Evolutionary conservation across 345 rosid genomes (phyloP).

Genomic region (Citrus unshiu): DNA sequence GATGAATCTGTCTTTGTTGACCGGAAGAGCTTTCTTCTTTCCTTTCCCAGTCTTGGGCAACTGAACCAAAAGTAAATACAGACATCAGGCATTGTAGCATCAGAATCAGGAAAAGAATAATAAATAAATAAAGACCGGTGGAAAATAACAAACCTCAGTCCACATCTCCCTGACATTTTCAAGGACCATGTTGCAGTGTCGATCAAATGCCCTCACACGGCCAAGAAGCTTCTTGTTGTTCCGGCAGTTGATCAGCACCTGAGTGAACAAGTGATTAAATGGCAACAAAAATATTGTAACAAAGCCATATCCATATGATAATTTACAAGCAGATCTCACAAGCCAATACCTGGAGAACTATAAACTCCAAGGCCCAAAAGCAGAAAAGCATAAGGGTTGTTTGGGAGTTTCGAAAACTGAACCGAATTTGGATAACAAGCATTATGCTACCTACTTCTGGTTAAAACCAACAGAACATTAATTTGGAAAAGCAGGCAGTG

Average conservation of each 20-base stretch:
- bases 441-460: conserved; percentile 3
- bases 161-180: conserved; percentile 98
- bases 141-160: conserved; percentile 68
- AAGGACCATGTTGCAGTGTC: conserved; percentile 98
- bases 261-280: not conserved
- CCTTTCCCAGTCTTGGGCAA: conserved; percentile 96
- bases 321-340: conserved; percentile 6
- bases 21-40: conserved; percentile 91
- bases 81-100: not conserved
- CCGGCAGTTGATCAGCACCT: conserved; percentile 92
- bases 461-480: not conserved
- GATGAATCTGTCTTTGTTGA: conserved; percentile 92
- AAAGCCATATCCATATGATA: not conserved
- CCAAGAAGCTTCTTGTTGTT: conserved; percentile 87
- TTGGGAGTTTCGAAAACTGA: not conserved
- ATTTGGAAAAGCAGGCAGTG: not conserved
- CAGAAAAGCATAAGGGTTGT: not conserved
- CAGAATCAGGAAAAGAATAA: not conserved
- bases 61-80: conserved; percentile 24
- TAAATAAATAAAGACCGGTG: not conserved
- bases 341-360: conserved; percentile 12
- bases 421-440: not conserved
- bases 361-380: conserved; percentile 6
- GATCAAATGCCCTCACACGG: conserved; percentile 87
- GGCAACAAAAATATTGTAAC: not conserved